A percentile compares a stretch with the other conserved stretches of the same genome.
Conservation (phyloP, 257 asterid species). For the Anisodus tanguticus region DNA sequence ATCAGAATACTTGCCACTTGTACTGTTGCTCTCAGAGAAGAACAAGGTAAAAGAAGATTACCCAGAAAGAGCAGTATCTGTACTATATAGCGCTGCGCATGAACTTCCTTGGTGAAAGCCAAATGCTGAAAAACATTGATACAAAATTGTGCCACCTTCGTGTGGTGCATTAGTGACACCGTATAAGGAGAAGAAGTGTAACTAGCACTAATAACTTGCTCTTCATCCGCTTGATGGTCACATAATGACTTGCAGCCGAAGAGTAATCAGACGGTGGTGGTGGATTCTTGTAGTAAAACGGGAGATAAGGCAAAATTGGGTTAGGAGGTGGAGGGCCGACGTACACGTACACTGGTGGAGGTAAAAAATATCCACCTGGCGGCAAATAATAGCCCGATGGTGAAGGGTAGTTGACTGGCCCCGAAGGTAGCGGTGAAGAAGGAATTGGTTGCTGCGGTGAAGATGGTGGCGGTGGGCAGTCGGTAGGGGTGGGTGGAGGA, state of each 20-base stretch:
- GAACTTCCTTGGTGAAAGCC: background rate
- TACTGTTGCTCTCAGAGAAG: background rate
- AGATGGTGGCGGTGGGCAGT: constrained; percentile 39
- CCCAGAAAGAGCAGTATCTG: background rate
- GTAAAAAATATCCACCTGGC: constrained; percentile 35
- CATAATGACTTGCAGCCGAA: constrained; percentile 13
- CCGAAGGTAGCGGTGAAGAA: constrained; percentile 39
- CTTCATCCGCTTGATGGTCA: background rate
- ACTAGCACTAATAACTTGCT: background rate
- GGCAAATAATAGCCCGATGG: constrained; percentile 38
- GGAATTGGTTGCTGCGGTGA: background rate
- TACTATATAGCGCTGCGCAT: background rate
- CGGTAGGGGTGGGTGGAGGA: constrained; percentile 39
- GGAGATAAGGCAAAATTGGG: constrained; percentile 52
- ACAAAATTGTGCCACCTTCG: background rate
- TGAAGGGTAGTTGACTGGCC: constrained; percentile 30
- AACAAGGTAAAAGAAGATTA: background rate
- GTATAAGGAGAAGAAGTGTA: background rate
- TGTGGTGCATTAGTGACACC: background rate
- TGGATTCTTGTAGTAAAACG: constrained; percentile 47
- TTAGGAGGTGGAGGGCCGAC: constrained; percentile 55
- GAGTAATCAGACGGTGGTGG: constrained; percentile 38
- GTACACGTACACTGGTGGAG: constrained; percentile 42
- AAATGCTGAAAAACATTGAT: background rate
- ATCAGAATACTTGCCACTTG: background rate